A percentile compares a stretch with the other conserved stretches of the same genome.
Conservation (phyloP, 139 green algal genomes). For the Raphidocelis subcapitata region DNA sequence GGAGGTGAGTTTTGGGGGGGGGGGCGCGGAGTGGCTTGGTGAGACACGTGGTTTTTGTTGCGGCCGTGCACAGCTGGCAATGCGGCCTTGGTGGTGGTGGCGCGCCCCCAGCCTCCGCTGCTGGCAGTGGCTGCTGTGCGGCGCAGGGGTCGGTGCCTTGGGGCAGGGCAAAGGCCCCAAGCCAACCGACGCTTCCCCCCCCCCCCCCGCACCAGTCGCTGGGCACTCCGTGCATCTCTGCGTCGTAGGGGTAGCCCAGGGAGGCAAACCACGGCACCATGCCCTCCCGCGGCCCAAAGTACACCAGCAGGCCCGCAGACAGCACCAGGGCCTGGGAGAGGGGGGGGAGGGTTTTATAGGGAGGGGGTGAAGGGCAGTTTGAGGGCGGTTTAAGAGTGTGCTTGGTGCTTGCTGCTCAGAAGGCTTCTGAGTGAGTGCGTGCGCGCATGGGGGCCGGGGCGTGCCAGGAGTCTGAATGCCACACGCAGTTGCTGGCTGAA, state of each 20-base stretch:
- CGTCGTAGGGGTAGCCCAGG: constrained; percentile 38
- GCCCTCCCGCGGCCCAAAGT: constrained; percentile 30
- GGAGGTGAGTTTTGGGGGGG: too few relatives aligned
- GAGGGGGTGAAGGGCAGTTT: neutral
- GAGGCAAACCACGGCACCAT: constrained; percentile 49
- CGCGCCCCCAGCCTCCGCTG: too few relatives aligned
- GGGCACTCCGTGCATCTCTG: constrained; percentile 36
- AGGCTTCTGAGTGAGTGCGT: neutral
- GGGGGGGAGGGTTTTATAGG: neutral
- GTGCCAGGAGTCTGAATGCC: neutral
- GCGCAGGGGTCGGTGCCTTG: too few relatives aligned
- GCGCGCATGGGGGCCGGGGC: neutral
- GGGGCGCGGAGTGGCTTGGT: too few relatives aligned
- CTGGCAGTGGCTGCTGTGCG: too few relatives aligned
- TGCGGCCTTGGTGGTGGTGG: too few relatives aligned
- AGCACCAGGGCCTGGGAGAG: constrained; percentile 76
- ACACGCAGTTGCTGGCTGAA: too few relatives aligned
- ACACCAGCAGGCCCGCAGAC: constrained; percentile 49
- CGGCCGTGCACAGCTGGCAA: too few relatives aligned
- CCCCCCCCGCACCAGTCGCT: constrained; percentile 42
- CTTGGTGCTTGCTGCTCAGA: neutral
- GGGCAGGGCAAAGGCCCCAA: too few relatives aligned
- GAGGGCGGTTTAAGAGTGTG: neutral
- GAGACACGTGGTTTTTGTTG: too few relatives aligned
- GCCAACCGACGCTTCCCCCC: too few relatives aligned